A percentile compares a stretch with the other conserved stretches of the same genome.
phyloP scores from a whole-genome alignment of 1,284 basidiomycete species.

The Cerioporus squamosus region DNA sequence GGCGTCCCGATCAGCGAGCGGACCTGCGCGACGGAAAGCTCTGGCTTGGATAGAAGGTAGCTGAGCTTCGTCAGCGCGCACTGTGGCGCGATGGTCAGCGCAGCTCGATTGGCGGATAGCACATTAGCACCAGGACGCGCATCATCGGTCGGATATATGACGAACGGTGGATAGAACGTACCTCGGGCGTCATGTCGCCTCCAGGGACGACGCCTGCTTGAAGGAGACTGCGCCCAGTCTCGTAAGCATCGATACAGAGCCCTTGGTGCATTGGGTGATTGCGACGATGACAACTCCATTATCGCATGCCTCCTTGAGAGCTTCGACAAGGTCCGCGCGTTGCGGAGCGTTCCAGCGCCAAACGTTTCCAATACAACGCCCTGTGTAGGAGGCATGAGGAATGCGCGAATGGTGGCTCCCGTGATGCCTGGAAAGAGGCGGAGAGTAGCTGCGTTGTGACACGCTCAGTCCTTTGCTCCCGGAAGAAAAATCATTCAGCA shows the following conservation, averaged over 20 bases:
- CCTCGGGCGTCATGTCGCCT: slow-evolving; percentile 94
- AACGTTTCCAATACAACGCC: slow-evolving; percentile 90
- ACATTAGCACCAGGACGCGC: no score
- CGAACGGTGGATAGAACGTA: slow-evolving; percentile 34
- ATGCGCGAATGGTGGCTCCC: slow-evolving; percentile 70
- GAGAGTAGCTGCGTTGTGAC: slow-evolving; percentile 57
- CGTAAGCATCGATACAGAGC: slow-evolving; percentile 83
- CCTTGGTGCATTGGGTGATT: slow-evolving; percentile 89
- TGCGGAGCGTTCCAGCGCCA: slow-evolving; percentile 87
- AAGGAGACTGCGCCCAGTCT: slow-evolving; percentile 78
- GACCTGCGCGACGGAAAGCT: slow-evolving; percentile 70
- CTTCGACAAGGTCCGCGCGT: slow-evolving; percentile 66
- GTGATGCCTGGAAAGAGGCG: slow-evolving; percentile 90
- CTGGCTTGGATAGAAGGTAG: slow-evolving; percentile 87
- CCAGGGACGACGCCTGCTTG: slow-evolving; percentile 79
- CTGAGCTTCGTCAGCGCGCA: slow-evolving; percentile 88
- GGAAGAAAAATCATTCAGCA: no score
- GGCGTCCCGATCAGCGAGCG: slow-evolving; percentile 79
- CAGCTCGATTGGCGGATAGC: not conserved
- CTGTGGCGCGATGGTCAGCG: slow-evolving; percentile 39
- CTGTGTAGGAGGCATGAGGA: slow-evolving; percentile 70
- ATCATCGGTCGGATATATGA: no score
- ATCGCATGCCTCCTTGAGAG: slow-evolving; percentile 80
- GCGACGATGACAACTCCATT: slow-evolving; percentile 89
- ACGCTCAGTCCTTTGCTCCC: not conserved